These are phyloP conservation scores for Umbelopsis sp. DNA, from an alignment of 192 early-diverging fungal species.

Conservation along the genomic window DNA sequence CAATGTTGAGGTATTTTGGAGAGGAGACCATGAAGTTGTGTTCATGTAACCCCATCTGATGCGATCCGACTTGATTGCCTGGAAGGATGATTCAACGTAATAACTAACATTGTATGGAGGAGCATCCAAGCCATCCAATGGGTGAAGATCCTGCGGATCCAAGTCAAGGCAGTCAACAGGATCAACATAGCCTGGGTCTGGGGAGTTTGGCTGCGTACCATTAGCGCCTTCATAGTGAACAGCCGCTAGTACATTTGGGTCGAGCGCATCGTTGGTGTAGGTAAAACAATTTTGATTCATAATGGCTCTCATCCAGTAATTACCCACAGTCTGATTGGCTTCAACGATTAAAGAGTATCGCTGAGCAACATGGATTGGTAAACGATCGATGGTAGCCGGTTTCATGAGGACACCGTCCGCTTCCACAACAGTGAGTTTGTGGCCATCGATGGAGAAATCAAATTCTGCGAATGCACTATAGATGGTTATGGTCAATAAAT, in stretches of 20 bases:
- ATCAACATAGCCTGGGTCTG: background rate
- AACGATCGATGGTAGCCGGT: slow-evolving; percentile 21
- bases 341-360: slow-evolving; percentile 46
- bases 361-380: slow-evolving; percentile 43
- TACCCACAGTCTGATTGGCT: slow-evolving; percentile 38
- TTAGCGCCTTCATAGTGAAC: slow-evolving; percentile 44
- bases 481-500: slow-evolving; percentile 23
- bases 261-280: slow-evolving; percentile 21
- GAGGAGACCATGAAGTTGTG: slow-evolving; percentile 5
- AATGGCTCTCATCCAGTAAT: slow-evolving; percentile 43
- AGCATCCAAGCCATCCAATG: slow-evolving; percentile 4
- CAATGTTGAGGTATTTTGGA: background rate
- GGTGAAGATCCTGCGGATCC: background rate
- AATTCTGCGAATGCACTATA: slow-evolving; percentile 69
- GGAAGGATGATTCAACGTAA: slow-evolving; percentile 9
- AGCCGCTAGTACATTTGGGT: slow-evolving; percentile 30
- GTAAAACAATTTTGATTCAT: slow-evolving; percentile 40
- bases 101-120: slow-evolving; percentile 8
- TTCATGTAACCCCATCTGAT: background rate
- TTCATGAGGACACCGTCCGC: slow-evolving; percentile 45
- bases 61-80: background rate
- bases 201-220: slow-evolving; percentile 18
- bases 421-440: slow-evolving; percentile 78
- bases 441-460: slow-evolving; percentile 79
- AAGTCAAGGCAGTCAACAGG: slow-evolving; percentile 10